A percentile compares a stretch with the other conserved stretches of the same genome.
phyloP scores from a whole-genome alignment of 345 rosid species.

The Murraya paniculata region DNA sequence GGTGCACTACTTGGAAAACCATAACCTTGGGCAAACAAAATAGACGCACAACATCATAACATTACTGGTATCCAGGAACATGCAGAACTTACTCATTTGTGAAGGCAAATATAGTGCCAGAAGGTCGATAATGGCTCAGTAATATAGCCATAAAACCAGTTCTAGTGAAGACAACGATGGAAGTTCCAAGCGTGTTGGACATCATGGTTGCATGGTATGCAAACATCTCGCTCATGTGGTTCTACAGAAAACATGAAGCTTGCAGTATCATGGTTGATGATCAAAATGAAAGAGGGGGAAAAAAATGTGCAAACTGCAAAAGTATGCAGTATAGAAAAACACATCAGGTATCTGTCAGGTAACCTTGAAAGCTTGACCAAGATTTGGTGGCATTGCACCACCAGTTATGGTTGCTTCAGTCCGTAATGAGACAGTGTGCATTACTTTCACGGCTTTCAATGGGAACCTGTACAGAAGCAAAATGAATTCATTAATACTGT shows the following conservation, averaged over 20 bases:
- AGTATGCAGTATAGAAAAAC: not conserved
- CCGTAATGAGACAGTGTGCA: constrained; percentile 92
- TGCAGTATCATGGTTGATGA: constrained; percentile 11
- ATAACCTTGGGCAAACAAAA: constrained; percentile 3
- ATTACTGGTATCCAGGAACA: not conserved
- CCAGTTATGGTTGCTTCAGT: constrained; percentile 89
- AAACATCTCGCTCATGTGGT: constrained; percentile 99
- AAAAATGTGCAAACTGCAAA: not conserved
- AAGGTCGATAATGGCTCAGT: constrained; percentile 93
- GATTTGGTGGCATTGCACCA: constrained; percentile 78
- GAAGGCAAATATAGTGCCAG: constrained; percentile 91
- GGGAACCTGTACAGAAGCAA: constrained; percentile 59
- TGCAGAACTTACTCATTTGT: constrained; percentile 71
- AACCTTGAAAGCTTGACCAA: constrained; percentile 88
- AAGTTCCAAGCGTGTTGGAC: constrained; percentile 97
- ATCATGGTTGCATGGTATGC: constrained; percentile 99
- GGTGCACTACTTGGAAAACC: not conserved
- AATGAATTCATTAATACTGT: constrained; percentile 4
- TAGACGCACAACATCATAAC: not conserved
- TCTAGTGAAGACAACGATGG: constrained; percentile 94
- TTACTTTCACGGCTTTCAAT: constrained; percentile 92
- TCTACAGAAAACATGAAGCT: constrained; percentile 44
- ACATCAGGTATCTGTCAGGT: not conserved
- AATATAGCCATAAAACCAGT: constrained; percentile 94
- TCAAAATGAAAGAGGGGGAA: constrained; percentile 1